Percentiles rank a stretch among this genome's conserved stretches.
phyloP scores from a whole-genome alignment of 352 stramenopile genomes.

The Globisporangium barbulae region DNA sequence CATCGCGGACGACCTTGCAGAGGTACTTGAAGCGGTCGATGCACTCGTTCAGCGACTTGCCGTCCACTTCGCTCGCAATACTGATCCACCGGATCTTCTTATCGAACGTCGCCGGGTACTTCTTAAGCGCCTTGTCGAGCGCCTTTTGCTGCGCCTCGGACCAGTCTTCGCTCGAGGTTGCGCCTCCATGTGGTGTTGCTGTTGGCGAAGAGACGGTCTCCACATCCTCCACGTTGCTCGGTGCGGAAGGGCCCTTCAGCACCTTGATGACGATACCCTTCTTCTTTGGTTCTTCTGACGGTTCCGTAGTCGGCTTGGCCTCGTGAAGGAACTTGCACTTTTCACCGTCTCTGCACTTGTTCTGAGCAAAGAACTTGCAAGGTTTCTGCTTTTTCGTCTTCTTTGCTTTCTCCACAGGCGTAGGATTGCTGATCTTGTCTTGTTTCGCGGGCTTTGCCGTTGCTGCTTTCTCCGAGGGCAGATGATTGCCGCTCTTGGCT shows the following conservation, averaged over 20 bases:
- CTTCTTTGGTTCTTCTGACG: background rate
- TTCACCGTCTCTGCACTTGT: slow-evolving; percentile 49
- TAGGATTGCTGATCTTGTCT: background rate
- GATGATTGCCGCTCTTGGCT: background rate
- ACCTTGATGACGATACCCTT: slow-evolving; percentile 15
- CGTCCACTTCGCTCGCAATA: slow-evolving; percentile 64
- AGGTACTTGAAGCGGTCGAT: slow-evolving; percentile 80
- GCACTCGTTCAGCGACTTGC: slow-evolving; percentile 73
- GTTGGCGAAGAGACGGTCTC: background rate
- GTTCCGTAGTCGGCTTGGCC: background rate
- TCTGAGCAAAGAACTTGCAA: slow-evolving; percentile 50
- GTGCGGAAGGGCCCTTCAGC: background rate
- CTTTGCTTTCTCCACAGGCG: slow-evolving; percentile 10
- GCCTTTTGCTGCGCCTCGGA: slow-evolving; percentile 57
- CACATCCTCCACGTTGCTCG: background rate
- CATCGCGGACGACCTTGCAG: slow-evolving; percentile 40
- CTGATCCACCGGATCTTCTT: slow-evolving; percentile 64
- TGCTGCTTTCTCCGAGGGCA: slow-evolving; percentile 5
- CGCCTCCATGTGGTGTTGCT: background rate
- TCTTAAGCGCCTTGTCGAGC: slow-evolving; percentile 66
- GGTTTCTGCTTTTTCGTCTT: slow-evolving; percentile 6
- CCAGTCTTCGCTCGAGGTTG: slow-evolving; percentile 37
- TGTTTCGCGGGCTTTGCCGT: slow-evolving; percentile 9
- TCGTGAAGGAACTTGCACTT: slow-evolving; percentile 25
- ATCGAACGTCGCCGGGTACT: slow-evolving; percentile 68